phyloP scores from a whole-genome alignment of 345 rosid genomes.

The Brassica rapa region DNA sequence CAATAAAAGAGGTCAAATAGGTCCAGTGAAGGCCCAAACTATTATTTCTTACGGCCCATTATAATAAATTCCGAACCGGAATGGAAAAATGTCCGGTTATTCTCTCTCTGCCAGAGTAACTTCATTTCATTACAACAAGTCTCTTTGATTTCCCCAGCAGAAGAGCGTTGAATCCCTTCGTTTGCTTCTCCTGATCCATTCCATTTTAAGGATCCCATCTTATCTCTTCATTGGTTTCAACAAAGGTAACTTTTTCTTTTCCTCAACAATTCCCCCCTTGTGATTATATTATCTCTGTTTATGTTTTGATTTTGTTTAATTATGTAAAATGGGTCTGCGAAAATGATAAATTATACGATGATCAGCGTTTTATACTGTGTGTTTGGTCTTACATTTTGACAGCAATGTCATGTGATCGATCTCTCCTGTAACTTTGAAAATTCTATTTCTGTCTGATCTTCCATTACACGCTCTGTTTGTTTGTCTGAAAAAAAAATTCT shows the following conservation, averaged over 20 bases:
- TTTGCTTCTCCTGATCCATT: slow-evolving; percentile 13
- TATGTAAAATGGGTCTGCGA: neutral
- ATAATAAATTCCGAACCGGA: slow-evolving; percentile 21
- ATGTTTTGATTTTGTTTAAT: neutral
- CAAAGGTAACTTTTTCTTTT: slow-evolving; percentile 24
- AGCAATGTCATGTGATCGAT: slow-evolving; percentile 33
- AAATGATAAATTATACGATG: neutral
- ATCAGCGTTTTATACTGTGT: neutral
- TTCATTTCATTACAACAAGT: slow-evolving; percentile 6
- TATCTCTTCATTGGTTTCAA: neutral
- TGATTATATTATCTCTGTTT: slow-evolving; percentile 3
- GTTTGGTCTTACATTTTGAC: slow-evolving; percentile 18
- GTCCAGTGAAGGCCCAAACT: slow-evolving; percentile 8
- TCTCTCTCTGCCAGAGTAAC: slow-evolving; percentile 22
- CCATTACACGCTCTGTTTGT: slow-evolving; percentile 10
- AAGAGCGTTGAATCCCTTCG: slow-evolving; percentile 39
- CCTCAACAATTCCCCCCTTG: neutral
- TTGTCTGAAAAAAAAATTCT: neutral
- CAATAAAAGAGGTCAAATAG: neutral
- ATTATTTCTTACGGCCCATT: slow-evolving; percentile 1
- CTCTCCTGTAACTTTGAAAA: slow-evolving; percentile 23
- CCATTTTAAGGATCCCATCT: slow-evolving; percentile 13
- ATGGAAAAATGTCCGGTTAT: neutral
- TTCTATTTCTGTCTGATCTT: slow-evolving; percentile 7
- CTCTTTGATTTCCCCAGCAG: slow-evolving; percentile 35